These are phyloP conservation scores for Cyberlindnera mycetangii DNA, from an alignment of 805 yeast genomes.

Conservation along the genomic window DNA sequence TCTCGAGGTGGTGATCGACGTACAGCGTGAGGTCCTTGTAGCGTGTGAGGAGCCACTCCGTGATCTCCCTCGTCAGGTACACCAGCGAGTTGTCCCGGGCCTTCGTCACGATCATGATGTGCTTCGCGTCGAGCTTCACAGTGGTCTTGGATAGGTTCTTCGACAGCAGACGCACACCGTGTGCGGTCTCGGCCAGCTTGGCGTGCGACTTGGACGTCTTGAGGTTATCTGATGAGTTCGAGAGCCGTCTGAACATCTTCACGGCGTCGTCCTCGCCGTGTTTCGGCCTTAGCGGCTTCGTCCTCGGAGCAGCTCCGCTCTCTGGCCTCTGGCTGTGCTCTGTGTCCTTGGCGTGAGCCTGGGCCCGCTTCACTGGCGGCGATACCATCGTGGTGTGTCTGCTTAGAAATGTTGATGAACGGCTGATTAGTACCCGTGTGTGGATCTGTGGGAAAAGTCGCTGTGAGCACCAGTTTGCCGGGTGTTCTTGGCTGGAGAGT, in stretches of 20 bases:
- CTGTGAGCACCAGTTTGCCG: too few relatives aligned
- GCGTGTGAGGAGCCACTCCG: constrained; percentile 64
- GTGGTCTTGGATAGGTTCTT: constrained; percentile 68
- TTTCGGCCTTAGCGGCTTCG: constrained; percentile 6
- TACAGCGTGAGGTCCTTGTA: constrained; percentile 48
- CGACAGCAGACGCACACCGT: constrained; percentile 75
- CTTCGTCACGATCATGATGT: constrained; percentile 83
- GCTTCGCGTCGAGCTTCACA: constrained; percentile 63
- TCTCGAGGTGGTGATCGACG: constrained; percentile 68
- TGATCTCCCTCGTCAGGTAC: constrained; percentile 71
- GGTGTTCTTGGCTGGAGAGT: too few relatives aligned
- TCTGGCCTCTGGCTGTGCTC: not conserved
- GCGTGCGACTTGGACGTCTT: constrained; percentile 65
- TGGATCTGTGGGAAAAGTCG: too few relatives aligned
- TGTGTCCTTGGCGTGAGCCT: not conserved
- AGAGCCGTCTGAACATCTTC: constrained; percentile 23
- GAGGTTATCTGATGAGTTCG: constrained; percentile 38
- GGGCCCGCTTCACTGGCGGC: not conserved
- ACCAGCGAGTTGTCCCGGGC: constrained; percentile 80
- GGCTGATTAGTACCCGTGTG: too few relatives aligned
- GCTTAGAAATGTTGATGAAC: not conserved
- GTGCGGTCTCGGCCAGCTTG: constrained; percentile 75
- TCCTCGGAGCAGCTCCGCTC: not conserved
- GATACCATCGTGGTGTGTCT: not conserved
- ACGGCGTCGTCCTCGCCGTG: constrained; percentile 20